These are phyloP conservation scores for Ustilago lituana DNA, from an alignment of 1,284 basidiomycete genomes.

Conservation along the genomic window DNA sequence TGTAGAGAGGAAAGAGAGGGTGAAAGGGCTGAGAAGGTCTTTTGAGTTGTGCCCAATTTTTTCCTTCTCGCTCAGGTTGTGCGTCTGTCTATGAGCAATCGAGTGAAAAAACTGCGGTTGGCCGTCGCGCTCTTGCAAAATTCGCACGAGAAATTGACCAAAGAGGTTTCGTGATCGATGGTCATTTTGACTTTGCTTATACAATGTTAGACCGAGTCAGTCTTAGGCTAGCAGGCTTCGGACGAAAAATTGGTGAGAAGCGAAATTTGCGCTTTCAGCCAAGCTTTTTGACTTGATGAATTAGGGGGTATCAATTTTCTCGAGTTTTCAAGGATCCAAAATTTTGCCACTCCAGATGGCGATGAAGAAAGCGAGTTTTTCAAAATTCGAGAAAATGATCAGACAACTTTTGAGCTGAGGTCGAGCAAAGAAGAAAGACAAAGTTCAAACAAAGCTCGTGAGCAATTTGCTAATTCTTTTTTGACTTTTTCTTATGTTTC, in stretches of 20 bases:
- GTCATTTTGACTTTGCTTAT: background rate
- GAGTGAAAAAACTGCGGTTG: constrained; percentile 37
- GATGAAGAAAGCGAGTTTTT: too few species aligned
- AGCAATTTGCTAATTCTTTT: too few species aligned
- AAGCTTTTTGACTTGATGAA: too few species aligned
- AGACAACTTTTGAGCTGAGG: constrained; percentile 1
- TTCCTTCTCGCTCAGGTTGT: too few species aligned
- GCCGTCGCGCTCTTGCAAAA: background rate
- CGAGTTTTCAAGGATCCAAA: too few species aligned
- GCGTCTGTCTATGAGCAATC: too few species aligned
- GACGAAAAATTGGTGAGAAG: too few species aligned
- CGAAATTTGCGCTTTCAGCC: too few species aligned
- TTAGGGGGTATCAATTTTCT: too few species aligned
- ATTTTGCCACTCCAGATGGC: too few species aligned
- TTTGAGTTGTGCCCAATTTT: constrained; percentile 6
- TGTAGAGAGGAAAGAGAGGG: constrained; percentile 3
- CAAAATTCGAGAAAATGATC: background rate
- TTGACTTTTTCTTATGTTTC: constrained; percentile 5
- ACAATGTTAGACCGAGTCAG: constrained; percentile 13
- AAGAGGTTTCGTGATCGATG: constrained; percentile 25
- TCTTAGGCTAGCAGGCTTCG: too few species aligned
- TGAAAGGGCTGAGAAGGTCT: background rate
- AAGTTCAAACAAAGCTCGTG: too few species aligned
- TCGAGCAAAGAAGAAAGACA: background rate
- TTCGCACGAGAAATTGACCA: constrained; percentile 26